Evolutionary conservation across 2,329 filamentous ascomycete species (phyloP).

Genomic region (Colletotrichum sp.): DNA sequence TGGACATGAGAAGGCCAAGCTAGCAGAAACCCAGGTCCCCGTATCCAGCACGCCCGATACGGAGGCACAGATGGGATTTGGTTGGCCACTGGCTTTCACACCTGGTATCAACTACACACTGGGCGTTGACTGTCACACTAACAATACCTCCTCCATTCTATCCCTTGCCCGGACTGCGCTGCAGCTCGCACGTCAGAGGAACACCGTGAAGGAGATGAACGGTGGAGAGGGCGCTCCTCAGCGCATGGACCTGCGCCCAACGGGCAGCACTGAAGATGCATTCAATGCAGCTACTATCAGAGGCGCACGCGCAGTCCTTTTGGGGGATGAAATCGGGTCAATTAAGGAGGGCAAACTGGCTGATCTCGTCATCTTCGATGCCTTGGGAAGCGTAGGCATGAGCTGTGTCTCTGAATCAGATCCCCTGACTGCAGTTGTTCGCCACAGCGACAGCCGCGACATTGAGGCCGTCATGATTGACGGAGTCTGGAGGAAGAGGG

Average conservation of each 20-base stretch:
- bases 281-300: not conserved
- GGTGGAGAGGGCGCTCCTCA: not conserved
- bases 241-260: not conserved
- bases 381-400: constrained; percentile 37
- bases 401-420: constrained; percentile 35
- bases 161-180: constrained; percentile 19
- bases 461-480: not conserved
- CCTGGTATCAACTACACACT: constrained; percentile 21
- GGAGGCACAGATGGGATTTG: not conserved
- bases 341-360: not conserved
- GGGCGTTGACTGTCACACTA: constrained; percentile 26
- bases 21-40: not conserved
- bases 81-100: constrained; percentile 40
- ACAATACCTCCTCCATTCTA: constrained; percentile 21
- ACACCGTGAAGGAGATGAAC: not conserved
- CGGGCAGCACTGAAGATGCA: not conserved
- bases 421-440: not conserved
- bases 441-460: not conserved
- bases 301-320: not conserved
- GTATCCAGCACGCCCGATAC: not conserved
- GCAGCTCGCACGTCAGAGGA: constrained; percentile 16
- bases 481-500: not conserved
- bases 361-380: not conserved
- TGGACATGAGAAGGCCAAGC: not conserved
- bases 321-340: not conserved